These are phyloP conservation scores for Paramecium octaurelia DNA, from an alignment of 73 alveolate species.

Conservation along the genomic window DNA sequence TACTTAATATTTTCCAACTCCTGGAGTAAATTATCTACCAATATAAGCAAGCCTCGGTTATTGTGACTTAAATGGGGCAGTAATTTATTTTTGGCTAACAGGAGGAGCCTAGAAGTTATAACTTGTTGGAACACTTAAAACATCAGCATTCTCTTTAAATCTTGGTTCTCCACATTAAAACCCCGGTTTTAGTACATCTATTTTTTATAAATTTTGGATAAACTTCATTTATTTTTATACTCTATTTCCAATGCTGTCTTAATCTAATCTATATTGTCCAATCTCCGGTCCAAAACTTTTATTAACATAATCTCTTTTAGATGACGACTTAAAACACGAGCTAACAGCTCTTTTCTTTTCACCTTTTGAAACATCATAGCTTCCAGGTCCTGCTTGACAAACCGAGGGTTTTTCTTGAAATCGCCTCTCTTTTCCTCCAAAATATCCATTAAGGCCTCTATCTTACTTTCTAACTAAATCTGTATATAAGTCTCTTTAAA, in stretches of 20 bases:
- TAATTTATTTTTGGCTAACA: not conserved
- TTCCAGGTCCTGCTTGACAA: slow-evolving; percentile 36
- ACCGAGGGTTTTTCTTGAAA: not conserved
- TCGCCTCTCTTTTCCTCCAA: slow-evolving; percentile 1
- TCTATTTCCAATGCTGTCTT: not conserved
- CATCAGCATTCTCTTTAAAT: not conserved
- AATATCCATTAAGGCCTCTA: not conserved
- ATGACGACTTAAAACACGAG: not conserved
- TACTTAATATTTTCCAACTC: slow-evolving; percentile 35
- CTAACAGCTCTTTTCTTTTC: slow-evolving; percentile 18
- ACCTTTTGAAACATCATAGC: not conserved
- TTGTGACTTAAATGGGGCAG: slow-evolving; percentile 7
- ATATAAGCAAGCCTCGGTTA: not conserved
- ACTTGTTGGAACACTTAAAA: not conserved
- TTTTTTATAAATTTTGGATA: slow-evolving; percentile 4
- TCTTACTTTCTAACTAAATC: not conserved
- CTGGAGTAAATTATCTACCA: not conserved
- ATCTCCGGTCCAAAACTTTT: slow-evolving; percentile 10
- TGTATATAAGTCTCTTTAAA: not conserved
- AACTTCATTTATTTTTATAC: not conserved
- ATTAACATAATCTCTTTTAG: slow-evolving; percentile 10
- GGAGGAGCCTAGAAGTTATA: not conserved
- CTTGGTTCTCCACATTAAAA: slow-evolving; percentile 4
- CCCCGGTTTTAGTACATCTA: slow-evolving; percentile 38
- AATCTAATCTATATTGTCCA: slow-evolving; percentile 14